Percentiles rank a stretch among this genome's conserved stretches.
Conservation (phyloP, 2,329 filamentous ascomycete genomes). For the Hypoxylon sp. region DNA sequence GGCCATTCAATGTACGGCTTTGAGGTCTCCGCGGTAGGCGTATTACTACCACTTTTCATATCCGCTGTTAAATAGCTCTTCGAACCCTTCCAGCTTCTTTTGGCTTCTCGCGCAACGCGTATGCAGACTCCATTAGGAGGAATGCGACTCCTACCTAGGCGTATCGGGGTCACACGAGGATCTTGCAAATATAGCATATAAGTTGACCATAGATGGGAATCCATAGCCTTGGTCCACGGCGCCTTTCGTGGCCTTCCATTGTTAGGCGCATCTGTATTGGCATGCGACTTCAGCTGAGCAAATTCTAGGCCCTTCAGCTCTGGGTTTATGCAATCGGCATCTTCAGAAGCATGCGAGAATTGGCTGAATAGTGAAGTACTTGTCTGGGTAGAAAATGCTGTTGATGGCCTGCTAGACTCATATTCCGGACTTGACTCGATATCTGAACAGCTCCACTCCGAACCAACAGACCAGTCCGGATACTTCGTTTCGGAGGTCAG, state of each 20-base stretch:
- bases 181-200: conserved; percentile 77
- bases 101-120: conserved; percentile 76
- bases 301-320: conserved; percentile 60
- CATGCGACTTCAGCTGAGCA: conserved; percentile 36
- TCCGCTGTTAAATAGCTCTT: conserved; percentile 58
- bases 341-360: conserved; percentile 70
- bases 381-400: conserved; percentile 71
- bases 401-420: conserved; percentile 72
- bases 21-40: conserved; percentile 65
- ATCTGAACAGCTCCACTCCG: conserved; percentile 67
- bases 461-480: conserved; percentile 72
- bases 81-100: conserved; percentile 76
- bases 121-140: conserved; percentile 75
- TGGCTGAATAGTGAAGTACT: conserved; percentile 71
- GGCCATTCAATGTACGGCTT: conserved; percentile 73
- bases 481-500: conserved; percentile 64
- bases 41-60: conserved; percentile 67
- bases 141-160: conserved; percentile 73
- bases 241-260: conserved; percentile 63
- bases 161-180: conserved; percentile 76
- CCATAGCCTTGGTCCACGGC: conserved; percentile 76
- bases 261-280: conserved; percentile 14
- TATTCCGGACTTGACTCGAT: conserved; percentile 71
- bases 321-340: conserved; percentile 68
- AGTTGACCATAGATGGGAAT: conserved; percentile 75